phyloP scores from a whole-genome alignment of 1,139 yeast genomes.

The Torulaspora globosa region DNA sequence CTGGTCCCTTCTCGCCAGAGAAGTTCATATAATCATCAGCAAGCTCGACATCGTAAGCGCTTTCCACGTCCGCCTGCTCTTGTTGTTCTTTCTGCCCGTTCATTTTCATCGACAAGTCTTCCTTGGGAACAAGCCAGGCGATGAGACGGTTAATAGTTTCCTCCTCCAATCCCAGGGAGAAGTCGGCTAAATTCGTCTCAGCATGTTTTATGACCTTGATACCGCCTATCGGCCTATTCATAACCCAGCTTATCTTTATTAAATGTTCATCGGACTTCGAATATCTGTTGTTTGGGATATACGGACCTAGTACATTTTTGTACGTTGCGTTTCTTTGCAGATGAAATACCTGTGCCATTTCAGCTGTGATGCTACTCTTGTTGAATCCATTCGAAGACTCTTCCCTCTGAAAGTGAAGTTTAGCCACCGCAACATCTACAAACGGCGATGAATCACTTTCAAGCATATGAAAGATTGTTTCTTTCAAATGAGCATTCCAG shows the following conservation, averaged over 20 bases:
- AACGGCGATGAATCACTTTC: constrained; percentile 60
- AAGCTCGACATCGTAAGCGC: constrained; percentile 5
- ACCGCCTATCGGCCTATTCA: constrained; percentile 67
- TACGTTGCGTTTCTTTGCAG: constrained; percentile 56
- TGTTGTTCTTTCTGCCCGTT: constrained; percentile 14
- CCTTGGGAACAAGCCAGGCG: constrained; percentile 52
- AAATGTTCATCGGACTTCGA: constrained; percentile 30
- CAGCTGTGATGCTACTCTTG: constrained; percentile 54
- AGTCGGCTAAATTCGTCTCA: constrained; percentile 51
- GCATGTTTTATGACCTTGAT: constrained; percentile 56
- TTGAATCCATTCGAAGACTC: constrained; percentile 63
- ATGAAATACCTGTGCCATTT: constrained; percentile 67
- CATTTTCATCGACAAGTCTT: constrained; percentile 26
- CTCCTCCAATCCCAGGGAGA: constrained; percentile 58
- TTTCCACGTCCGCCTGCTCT: constrained; percentile 4
- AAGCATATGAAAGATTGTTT: constrained; percentile 67
- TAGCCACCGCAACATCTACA: constrained; percentile 65
- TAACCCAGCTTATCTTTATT: constrained; percentile 54
- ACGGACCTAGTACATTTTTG: constrained; percentile 68
- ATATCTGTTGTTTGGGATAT: not conserved
- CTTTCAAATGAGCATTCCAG: constrained; percentile 69
- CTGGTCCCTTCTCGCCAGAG: constrained; percentile 35
- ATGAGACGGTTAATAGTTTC: constrained; percentile 53
- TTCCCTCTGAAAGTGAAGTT: constrained; percentile 56
- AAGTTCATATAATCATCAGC: constrained; percentile 12